Evolutionary conservation across 352 stramenopile genomes (phyloP).

Genomic region (Globisporangium carolinianum): DNA sequence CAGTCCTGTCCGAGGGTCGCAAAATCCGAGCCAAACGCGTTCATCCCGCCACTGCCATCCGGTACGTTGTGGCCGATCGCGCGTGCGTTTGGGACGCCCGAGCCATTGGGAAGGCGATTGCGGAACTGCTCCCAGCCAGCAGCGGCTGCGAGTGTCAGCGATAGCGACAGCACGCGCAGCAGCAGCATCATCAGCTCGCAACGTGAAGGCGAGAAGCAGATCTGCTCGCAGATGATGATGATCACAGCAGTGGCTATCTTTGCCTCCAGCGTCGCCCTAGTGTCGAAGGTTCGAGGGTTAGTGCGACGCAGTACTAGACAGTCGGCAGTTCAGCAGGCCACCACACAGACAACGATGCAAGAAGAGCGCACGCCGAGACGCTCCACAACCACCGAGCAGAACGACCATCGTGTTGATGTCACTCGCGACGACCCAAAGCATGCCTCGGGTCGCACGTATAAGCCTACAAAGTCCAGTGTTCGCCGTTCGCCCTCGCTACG

Average conservation of each 20-base stretch:
- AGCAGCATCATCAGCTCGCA: not conserved
- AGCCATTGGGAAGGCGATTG: constrained; percentile 5
- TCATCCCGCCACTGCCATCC: constrained; percentile 2
- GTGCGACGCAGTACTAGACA: too few species aligned
- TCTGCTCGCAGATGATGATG: too few species aligned
- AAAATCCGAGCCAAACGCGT: constrained; percentile 8
- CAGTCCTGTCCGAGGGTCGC: constrained; percentile 10
- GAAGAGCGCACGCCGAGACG: not conserved
- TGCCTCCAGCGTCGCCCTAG: too few species aligned
- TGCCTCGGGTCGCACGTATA: too few species aligned
- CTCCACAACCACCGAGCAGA: not conserved
- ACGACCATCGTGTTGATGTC: not conserved
- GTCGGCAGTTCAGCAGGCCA: too few species aligned
- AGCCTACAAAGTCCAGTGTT: too few species aligned
- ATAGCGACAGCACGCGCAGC: not conserved
- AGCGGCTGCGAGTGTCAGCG: not conserved
- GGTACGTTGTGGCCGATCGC: constrained; percentile 1
- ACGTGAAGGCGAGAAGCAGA: not conserved
- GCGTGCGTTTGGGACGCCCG: not conserved
- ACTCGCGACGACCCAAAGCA: not conserved
- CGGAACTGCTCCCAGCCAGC: constrained; percentile 7
- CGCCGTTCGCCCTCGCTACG: too few species aligned
- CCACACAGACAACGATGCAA: too few species aligned
- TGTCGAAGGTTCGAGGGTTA: too few species aligned
- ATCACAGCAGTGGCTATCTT: not conserved